phyloP scores from a whole-genome alignment of 169 alveolate genomes.

The Neospora caninum region DNA sequence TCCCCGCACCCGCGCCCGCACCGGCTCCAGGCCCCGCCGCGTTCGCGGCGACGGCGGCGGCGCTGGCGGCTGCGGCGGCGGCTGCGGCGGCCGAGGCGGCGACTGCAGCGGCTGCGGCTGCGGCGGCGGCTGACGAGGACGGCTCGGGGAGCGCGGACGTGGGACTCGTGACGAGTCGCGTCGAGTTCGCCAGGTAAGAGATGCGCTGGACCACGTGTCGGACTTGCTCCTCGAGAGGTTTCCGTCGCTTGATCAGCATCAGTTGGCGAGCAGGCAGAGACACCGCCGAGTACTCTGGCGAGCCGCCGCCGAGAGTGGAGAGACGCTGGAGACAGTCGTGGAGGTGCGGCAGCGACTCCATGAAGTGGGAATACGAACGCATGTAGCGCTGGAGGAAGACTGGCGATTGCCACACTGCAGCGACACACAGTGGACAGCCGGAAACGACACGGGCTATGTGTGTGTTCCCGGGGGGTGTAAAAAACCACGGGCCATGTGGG shows the following conservation, averaged over 20 bases:
- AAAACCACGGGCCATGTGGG: too few relatives aligned
- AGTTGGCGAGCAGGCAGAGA: conserved; percentile 42
- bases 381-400: conserved; percentile 35
- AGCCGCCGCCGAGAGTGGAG: conserved; percentile 31
- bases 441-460: too few relatives aligned
- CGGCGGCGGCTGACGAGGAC: conserved; percentile 15
- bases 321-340: conserved; percentile 52
- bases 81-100: conserved; percentile 38
- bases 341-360: conserved; percentile 43
- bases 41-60: conserved; percentile 7
- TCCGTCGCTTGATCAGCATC: not conserved
- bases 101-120: conserved; percentile 22
- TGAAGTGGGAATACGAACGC: conserved; percentile 42
- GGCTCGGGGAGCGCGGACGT: conserved; percentile 1
- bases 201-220: conserved; percentile 21
- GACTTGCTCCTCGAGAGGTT: conserved; percentile 36
- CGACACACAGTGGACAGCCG: too few relatives aligned
- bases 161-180: not conserved
- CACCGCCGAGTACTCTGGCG: conserved; percentile 40
- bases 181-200: not conserved
- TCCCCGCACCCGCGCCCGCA: not conserved
- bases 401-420: conserved; percentile 47
- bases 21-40: conserved; percentile 14
- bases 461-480: too few relatives aligned
- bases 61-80: conserved; percentile 13